A percentile compares a stretch with the other conserved stretches of the same genome.
phyloP scores from a whole-genome alignment of 345 rosid genomes.

The Camelina neglecta region DNA sequence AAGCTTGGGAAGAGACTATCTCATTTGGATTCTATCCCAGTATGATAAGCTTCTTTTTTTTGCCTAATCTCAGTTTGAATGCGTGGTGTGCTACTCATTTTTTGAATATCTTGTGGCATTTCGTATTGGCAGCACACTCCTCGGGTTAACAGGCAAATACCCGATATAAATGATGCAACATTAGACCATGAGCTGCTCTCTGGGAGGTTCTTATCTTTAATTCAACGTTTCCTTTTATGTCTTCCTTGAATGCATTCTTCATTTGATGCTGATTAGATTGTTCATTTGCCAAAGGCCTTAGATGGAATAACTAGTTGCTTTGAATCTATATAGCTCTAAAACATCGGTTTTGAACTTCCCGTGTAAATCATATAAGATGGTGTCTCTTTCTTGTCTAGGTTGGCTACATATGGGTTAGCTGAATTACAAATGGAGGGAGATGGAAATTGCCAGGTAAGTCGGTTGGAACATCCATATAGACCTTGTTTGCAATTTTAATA shows the following conservation, averaged over 20 bases:
- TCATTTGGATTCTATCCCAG: conserved; percentile 91
- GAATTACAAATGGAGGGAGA: conserved; percentile 94
- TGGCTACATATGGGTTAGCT: conserved; percentile 79
- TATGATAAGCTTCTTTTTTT: conserved; percentile 39
- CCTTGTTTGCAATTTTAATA: background rate
- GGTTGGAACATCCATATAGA: conserved; percentile 7
- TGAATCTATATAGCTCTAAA: background rate
- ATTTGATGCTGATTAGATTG: background rate
- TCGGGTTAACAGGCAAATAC: conserved; percentile 75
- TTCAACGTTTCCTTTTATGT: conserved; percentile 22
- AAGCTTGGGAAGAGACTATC: conserved; percentile 83
- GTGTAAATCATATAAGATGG: conserved; percentile 26
- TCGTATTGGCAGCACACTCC: conserved; percentile 82
- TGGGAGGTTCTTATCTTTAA: conserved; percentile 65
- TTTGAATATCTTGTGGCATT: conserved; percentile 13
- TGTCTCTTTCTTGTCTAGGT: conserved; percentile 49
- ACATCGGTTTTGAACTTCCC: background rate
- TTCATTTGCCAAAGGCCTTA: background rate
- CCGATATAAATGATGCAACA: conserved; percentile 84
- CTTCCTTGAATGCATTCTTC: conserved; percentile 6
- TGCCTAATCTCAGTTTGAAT: background rate
- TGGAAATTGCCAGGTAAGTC: conserved; percentile 91
- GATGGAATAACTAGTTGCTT: background rate
- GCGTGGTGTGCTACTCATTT: background rate
- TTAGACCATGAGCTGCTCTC: conserved; percentile 89